These are phyloP conservation scores for Aspergillus biplanus DNA, from an alignment of 495 filamentous ascomycete species.

Conservation along the genomic window DNA sequence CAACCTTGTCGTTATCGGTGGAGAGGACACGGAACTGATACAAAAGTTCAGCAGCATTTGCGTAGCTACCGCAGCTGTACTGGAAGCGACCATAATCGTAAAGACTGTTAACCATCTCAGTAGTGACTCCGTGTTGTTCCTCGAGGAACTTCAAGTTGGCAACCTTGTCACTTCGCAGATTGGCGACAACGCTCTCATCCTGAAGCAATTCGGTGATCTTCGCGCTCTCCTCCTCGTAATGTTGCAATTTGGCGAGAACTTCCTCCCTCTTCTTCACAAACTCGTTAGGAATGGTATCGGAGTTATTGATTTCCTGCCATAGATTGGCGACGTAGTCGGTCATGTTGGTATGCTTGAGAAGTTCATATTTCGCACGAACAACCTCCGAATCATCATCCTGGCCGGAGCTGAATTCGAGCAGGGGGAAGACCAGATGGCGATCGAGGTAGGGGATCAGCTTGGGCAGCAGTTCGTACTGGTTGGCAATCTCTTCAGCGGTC, in stretches of 20 bases:
- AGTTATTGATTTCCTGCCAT: conserved; percentile 81
- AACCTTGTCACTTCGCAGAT: conserved; percentile 91
- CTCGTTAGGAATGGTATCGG: conserved; percentile 77
- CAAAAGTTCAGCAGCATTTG: conserved; percentile 80
- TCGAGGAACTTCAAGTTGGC: conserved; percentile 96
- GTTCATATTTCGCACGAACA: conserved; percentile 81
- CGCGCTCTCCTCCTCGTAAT: conserved; percentile 79
- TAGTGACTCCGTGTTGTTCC: conserved; percentile 89
- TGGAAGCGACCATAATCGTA: conserved; percentile 95
- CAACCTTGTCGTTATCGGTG: conserved; percentile 95
- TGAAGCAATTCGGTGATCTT: conserved; percentile 84
- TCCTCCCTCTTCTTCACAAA: conserved; percentile 86
- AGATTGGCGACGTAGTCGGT: conserved; percentile 91
- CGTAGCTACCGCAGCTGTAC: conserved; percentile 94
- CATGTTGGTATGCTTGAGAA: conserved; percentile 97
- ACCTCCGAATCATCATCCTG: conserved; percentile 69
- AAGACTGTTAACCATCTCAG: conserved; percentile 91
- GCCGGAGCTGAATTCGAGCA: conserved; percentile 78
- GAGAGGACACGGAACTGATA: conserved; percentile 97
- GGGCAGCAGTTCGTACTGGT: conserved; percentile 79
- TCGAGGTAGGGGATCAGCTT: conserved; percentile 92
- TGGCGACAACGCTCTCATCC: conserved; percentile 83
- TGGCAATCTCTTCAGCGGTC: conserved; percentile 58
- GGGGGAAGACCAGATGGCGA: conserved; percentile 91
- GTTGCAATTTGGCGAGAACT: conserved; percentile 77